Conservation (phyloP, 140 eudicot species). For the Anethum foeniculum region DNA sequence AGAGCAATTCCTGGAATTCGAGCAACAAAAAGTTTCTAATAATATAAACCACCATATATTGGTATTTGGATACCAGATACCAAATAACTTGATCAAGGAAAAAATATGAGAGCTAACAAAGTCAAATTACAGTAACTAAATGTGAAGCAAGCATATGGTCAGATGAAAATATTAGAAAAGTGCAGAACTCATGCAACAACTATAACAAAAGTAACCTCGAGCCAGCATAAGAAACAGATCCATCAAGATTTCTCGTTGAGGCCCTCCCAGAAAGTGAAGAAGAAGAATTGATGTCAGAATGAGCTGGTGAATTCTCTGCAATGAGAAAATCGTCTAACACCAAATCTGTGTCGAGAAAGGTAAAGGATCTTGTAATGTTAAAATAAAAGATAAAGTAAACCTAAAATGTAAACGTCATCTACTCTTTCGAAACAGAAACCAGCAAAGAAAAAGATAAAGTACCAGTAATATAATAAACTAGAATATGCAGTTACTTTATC, state of each 20-base stretch:
- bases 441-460: neutral
- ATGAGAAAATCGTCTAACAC: slow-evolving; percentile 75
- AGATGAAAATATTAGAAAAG: neutral
- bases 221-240: slow-evolving; percentile 28
- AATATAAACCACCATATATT: neutral
- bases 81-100: neutral
- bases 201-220: slow-evolving; percentile 37
- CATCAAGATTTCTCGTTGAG: slow-evolving; percentile 32
- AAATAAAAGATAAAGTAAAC: neutral
- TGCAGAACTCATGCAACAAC: neutral
- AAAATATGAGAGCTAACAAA: neutral
- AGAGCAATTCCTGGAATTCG: neutral
- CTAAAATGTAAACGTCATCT: neutral
- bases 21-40: neutral
- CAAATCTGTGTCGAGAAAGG: slow-evolving; percentile 45
- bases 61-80: neutral
- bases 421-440: neutral
- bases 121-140: neutral
- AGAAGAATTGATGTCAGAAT: slow-evolving; percentile 51
- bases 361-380: neutral
- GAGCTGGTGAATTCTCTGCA: slow-evolving; percentile 77
- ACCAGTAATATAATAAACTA: neutral
- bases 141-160: neutral
- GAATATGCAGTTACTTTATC: neutral
- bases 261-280: slow-evolving; percentile 36